A percentile compares a stretch with the other conserved stretches of the same genome.
These are phyloP conservation scores for Bruguiera hainesii DNA, from an alignment of 441 rosid genomes.

Conservation along the genomic window DNA sequence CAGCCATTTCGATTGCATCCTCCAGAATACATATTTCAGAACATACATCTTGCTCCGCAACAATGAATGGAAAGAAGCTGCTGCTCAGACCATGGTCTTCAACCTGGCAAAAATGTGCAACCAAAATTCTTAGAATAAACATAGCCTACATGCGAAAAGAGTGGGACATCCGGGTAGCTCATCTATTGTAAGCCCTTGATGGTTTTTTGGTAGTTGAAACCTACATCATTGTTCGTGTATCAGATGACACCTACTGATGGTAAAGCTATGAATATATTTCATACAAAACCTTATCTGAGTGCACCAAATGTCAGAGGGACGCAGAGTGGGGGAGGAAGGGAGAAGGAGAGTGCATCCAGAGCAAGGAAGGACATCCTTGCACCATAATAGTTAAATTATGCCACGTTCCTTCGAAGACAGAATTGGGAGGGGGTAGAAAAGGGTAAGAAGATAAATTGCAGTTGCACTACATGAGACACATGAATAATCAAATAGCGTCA, in stretches of 20 bases:
- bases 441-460: background rate
- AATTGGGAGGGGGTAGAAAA: too few relatives aligned
- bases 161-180: background rate
- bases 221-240: too few relatives aligned
- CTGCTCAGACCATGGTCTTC: conserved; percentile 67
- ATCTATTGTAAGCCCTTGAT: background rate
- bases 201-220: too few relatives aligned
- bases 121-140: conserved; percentile 14
- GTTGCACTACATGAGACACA: background rate
- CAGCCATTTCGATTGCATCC: conserved; percentile 41
- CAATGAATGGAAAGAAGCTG: conserved; percentile 85
- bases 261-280: too few relatives aligned
- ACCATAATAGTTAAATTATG: too few relatives aligned
- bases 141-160: background rate
- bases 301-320: too few relatives aligned
- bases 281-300: too few relatives aligned
- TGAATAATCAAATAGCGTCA: background rate
- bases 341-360: too few relatives aligned
- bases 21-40: conserved; percentile 70
- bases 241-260: too few relatives aligned
- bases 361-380: too few relatives aligned
- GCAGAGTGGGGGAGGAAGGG: too few relatives aligned
- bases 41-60: conserved; percentile 67
- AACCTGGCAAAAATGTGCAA: conserved; percentile 38
- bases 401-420: too few relatives aligned